Base-by-base conservation (phyloP, 108 stramenopile species). In the Chaetoceros muelleri region DNA sequence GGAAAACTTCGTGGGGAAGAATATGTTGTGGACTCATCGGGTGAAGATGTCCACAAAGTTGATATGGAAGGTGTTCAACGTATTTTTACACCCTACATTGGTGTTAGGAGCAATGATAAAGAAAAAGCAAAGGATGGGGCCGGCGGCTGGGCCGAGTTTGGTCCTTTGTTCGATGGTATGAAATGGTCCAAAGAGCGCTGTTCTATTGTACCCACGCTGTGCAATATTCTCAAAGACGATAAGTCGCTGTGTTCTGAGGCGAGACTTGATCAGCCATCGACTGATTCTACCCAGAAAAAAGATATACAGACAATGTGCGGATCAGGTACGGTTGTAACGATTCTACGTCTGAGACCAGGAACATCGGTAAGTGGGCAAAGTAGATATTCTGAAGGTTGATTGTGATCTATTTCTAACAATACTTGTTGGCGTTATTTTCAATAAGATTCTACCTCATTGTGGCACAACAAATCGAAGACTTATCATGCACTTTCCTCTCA, bases 391-490 rank as follows among this genome's bases (percentile, higher is more conserved):
- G n/a, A n/a, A n/a, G n/a, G n/a, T n/a, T n/a, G n/a, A n/a, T n/a
- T n/a, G n/a, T n/a, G n/a, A n/a, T n/a, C n/a, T n/a, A n/a, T n/a
- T n/a, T n/a, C n/a, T n/a, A n/a, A n/a, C n/a, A n/a, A n/a, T n/a
- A n/a, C n/a, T n/a, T n/a, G n/a, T n/a, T n/a, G n/a, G n/a, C n/a
- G n/a, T n/a, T n/a, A n/a, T n/a, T n/a, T n/a, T n/a, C n/a, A n/a
- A n/a, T n/a, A n/a, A n/a, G n/a, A n/a, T 60, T 19, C 28, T 60
- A 30, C 59, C 59, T 20, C 59, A 60, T 28, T 60, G 59, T 21
- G 59, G 59, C 7, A 60, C 28, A 2, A 60, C 28, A n/a, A 60
- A 60, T 49, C 28, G 20, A 10, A 47, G 46, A 1, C 29, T 60
- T 10, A 49, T 49, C 28, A 30, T 60, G 59, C 47, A 49, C 24